Evolutionary conservation across 495 filamentous ascomycete genomes (phyloP).

Genomic region (Chlorociboria aeruginascens): DNA sequence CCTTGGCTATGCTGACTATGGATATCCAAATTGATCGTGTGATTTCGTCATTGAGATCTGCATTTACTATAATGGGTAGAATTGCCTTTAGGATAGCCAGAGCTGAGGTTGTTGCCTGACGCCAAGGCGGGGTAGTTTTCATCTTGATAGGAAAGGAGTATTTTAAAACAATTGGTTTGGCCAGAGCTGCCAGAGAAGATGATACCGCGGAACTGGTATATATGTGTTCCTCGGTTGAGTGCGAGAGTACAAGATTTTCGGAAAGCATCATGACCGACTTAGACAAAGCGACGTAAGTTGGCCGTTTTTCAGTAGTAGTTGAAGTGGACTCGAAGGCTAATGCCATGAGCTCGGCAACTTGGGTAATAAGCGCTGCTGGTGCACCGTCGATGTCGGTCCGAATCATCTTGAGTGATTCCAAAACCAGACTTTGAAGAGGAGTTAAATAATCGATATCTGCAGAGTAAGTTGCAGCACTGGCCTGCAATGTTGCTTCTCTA

Average conservation of each 20-base stretch:
- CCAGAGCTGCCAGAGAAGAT: slow-evolving; percentile 48
- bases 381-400: slow-evolving; percentile 55
- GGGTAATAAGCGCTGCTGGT: slow-evolving; percentile 52
- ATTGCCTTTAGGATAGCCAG: slow-evolving; percentile 57
- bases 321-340: slow-evolving; percentile 43
- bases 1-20: slow-evolving; percentile 45
- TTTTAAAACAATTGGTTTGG: slow-evolving; percentile 57
- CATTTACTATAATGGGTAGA: slow-evolving; percentile 46
- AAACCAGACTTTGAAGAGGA: slow-evolving; percentile 58
- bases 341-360: slow-evolving; percentile 55
- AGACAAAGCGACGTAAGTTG: slow-evolving; percentile 79
- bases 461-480: slow-evolving; percentile 64
- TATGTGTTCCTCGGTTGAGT: slow-evolving; percentile 51
- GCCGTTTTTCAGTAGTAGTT: slow-evolving; percentile 26
- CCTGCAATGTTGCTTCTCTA: slow-evolving; percentile 36
- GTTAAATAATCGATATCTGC: slow-evolving; percentile 79
- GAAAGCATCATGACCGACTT: slow-evolving; percentile 62
- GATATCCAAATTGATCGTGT: slow-evolving; percentile 43
- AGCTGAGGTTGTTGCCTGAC: slow-evolving; percentile 56
- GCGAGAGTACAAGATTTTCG: slow-evolving; percentile 46
- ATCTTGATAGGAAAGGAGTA: slow-evolving; percentile 51
- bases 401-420: slow-evolving; percentile 60
- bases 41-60: slow-evolving; percentile 36
- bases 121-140: slow-evolving; percentile 60
- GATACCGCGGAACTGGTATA: slow-evolving; percentile 52